These are phyloP conservation scores for Acer saccharum DNA, from an alignment of 345 rosid species.

Conservation along the genomic window DNA sequence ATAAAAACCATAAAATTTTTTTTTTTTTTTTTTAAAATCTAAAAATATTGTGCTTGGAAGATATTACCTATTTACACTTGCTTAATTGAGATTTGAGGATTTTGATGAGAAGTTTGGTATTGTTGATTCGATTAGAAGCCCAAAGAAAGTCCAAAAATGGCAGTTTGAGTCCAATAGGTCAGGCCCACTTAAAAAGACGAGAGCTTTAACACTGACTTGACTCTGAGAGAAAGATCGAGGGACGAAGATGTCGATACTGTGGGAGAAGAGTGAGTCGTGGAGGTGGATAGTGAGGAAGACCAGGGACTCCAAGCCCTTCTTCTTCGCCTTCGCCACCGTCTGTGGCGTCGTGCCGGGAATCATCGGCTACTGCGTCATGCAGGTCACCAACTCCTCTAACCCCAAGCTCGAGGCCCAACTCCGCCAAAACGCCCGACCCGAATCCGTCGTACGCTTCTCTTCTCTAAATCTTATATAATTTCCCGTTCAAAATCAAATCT, in stretches of 20 bases:
- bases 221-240: background rate
- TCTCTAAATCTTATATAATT: too few species aligned
- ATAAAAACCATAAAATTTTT: too few species aligned
- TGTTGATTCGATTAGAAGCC: background rate
- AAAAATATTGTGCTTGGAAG: too few species aligned
- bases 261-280: constrained; percentile 77
- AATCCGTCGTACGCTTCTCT: constrained; percentile 52
- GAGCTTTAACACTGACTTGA: too few species aligned
- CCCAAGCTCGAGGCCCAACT: constrained; percentile 84
- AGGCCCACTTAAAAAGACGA: background rate
- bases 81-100: too few species aligned
- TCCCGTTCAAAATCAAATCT: too few species aligned
- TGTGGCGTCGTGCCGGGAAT: constrained; percentile 92
- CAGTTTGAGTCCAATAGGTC: background rate
- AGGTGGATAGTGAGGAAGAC: constrained; percentile 81
- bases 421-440: constrained; percentile 79
- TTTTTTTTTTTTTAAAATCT: too few species aligned
- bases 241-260: constrained; percentile 54
- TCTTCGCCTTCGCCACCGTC: constrained; percentile 80
- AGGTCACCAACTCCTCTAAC: constrained; percentile 68
- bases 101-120: too few species aligned
- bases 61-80: too few species aligned
- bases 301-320: constrained; percentile 82
- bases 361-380: constrained; percentile 91
- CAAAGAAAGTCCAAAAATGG: background rate